A percentile compares a stretch with the other conserved stretches of the same genome.
These are phyloP conservation scores for Sporopachydermia lactativora DNA, from an alignment of 805 yeast genomes.

Conservation along the genomic window DNA sequence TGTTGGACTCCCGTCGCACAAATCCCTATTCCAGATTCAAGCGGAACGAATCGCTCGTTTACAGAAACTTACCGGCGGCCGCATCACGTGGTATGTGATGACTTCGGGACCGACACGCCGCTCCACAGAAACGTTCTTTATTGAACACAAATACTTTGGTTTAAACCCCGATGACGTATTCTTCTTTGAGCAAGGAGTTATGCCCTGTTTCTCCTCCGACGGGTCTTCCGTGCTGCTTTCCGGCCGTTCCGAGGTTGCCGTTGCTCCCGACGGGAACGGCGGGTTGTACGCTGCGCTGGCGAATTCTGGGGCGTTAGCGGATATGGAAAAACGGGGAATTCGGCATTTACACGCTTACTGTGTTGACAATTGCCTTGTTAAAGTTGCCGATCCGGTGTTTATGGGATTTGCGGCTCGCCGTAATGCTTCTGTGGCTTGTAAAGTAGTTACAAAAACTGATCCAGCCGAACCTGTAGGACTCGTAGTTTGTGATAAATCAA, in stretches of 20 bases:
- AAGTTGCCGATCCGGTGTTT: constrained; percentile 84
- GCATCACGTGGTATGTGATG: constrained; percentile 83
- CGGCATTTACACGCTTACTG: constrained; percentile 94
- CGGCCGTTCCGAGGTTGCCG: constrained; percentile 40
- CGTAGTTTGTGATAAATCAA: constrained; percentile 43
- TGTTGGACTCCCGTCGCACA: constrained; percentile 70
- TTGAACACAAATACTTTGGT: constrained; percentile 55
- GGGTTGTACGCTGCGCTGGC: constrained; percentile 81
- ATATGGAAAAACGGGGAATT: constrained; percentile 52
- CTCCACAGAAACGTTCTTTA: constrained; percentile 62
- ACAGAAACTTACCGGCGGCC: constrained; percentile 36
- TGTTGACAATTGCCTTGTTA: constrained; percentile 86
- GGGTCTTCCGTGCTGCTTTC: constrained; percentile 62
- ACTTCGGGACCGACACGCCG: constrained; percentile 78
- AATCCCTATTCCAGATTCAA: constrained; percentile 82
- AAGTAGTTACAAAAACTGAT: constrained; percentile 86
- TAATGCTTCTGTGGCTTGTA: constrained; percentile 68
- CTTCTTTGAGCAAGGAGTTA: constrained; percentile 89
- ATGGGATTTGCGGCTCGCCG: constrained; percentile 71
- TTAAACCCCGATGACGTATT: constrained; percentile 41
- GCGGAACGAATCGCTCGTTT: constrained; percentile 68
- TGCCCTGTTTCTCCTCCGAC: constrained; percentile 69
- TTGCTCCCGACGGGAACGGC: constrained; percentile 97
- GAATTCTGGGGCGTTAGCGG: constrained; percentile 49
- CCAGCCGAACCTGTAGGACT: constrained; percentile 86